Conservation (phyloP, 2,329 filamentous ascomycete species). For the Acephala macrosclerotiorum region DNA sequence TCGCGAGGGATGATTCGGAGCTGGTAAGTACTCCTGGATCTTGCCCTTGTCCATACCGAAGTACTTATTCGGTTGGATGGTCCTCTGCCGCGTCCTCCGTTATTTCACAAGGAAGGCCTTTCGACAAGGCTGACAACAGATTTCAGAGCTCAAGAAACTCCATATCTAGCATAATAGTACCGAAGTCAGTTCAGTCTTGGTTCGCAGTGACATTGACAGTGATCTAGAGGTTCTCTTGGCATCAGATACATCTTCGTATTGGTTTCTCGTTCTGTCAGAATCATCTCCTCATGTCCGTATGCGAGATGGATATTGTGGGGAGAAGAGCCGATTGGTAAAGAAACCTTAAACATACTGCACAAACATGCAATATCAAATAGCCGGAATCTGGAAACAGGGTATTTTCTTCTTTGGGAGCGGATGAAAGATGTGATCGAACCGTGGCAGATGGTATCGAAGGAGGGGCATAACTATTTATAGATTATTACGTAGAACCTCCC, state of each 20-base stretch:
- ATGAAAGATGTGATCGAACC: constrained; percentile 14
- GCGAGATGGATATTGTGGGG: constrained; percentile 11
- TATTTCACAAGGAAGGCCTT: constrained; percentile 9
- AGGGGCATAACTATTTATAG: constrained; percentile 7
- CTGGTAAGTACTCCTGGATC: constrained; percentile 10
- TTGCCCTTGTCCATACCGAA: constrained; percentile 12
- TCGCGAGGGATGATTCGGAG: constrained; percentile 13
- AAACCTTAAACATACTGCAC: neutral
- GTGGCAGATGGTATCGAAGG: neutral
- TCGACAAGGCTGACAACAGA: constrained; percentile 6
- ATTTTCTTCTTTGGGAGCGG: constrained; percentile 11
- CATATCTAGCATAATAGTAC: neutral
- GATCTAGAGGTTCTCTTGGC: neutral
- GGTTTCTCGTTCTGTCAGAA: constrained; percentile 2
- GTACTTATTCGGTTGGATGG: constrained; percentile 18
- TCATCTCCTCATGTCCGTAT: constrained; percentile 11
- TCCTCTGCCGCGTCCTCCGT: constrained; percentile 24
- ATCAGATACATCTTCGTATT: constrained; percentile 3
- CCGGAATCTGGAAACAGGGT: constrained; percentile 15
- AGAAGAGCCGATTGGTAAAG: constrained; percentile 20
- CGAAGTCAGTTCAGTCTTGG: neutral
- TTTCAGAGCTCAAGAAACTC: neutral
- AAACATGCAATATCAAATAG: constrained; percentile 10
- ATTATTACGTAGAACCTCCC: neutral
- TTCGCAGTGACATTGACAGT: neutral